Evolutionary conservation across 192 early-diverging fungal genomes (phyloP).

Genomic region (Backusella luteola): DNA sequence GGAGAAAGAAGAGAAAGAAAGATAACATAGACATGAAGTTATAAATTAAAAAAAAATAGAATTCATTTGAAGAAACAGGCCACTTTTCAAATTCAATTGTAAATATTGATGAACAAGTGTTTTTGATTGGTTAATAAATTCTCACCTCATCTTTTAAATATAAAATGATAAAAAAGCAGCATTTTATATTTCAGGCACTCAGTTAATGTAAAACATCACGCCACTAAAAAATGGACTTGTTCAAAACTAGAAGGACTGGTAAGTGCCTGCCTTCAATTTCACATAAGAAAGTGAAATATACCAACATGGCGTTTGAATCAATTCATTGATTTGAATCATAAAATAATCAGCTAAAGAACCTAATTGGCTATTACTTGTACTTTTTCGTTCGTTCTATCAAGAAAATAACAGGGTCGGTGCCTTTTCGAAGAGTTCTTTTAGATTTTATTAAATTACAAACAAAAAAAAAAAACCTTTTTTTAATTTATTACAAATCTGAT

Average conservation of each 20-base stretch:
- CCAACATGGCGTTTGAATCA: background rate
- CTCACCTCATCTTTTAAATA: slow-evolving; percentile 12
- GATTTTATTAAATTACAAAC: too few relatives aligned
- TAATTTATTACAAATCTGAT: background rate
- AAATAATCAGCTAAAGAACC: background rate
- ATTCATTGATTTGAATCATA: background rate
- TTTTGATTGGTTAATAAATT: slow-evolving; percentile 14
- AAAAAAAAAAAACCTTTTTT: background rate
- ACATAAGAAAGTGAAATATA: background rate
- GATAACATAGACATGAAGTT: background rate
- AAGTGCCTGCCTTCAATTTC: background rate
- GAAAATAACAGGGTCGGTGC: background rate
- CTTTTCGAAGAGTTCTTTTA: background rate
- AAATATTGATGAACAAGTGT: background rate
- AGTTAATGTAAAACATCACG: slow-evolving; percentile 7
- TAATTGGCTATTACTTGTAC: background rate
- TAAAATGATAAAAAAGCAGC: background rate
- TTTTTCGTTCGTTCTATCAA: background rate
- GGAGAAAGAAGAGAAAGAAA: background rate
- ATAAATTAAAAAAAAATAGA: background rate
- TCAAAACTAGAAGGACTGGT: background rate
- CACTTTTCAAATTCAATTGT: slow-evolving; percentile 8
- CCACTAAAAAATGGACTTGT: background rate
- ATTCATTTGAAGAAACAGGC: slow-evolving; percentile 5
- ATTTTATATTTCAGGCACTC: slow-evolving; percentile 8